phyloP scores from a whole-genome alignment of 1,284 basidiomycete species.

The Rhizoctonia solani region DNA sequence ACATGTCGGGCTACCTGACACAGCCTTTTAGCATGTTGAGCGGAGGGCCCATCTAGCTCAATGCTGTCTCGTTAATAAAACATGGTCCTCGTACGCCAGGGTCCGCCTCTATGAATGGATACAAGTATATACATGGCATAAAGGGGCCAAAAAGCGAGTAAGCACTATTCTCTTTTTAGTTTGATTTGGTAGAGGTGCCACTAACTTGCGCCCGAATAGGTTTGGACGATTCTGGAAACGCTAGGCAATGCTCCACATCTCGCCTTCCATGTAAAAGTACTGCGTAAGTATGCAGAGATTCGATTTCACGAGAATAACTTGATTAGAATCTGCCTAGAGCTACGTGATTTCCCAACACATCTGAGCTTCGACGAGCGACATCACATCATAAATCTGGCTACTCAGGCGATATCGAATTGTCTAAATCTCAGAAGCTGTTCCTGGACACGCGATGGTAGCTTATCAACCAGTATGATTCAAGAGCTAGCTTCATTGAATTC shows the following conservation, averaged over 20 bases:
- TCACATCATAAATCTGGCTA: background rate
- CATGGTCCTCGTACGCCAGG: conserved; percentile 8
- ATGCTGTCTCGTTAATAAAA: conserved; percentile 18
- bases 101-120: conserved; percentile 23
- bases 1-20: background rate
- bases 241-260: background rate
- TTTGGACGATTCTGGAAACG: conserved; percentile 14
- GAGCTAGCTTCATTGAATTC: background rate
- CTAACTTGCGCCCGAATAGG: background rate
- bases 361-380: conserved; percentile 16
- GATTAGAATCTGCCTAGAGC: background rate
- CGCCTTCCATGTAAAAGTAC: conserved; percentile 20
- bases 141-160: conserved; percentile 4
- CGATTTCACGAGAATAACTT: background rate
- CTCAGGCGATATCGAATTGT: conserved; percentile 2
- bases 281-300: background rate
- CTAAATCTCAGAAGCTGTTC: conserved; percentile 9
- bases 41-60: background rate
- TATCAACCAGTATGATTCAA: conserved; percentile 3
- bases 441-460: conserved; percentile 16
- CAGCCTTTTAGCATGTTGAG: conserved; percentile 12
- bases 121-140: conserved; percentile 26
- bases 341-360: conserved; percentile 21
- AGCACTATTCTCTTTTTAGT: background rate
- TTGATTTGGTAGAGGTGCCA: background rate